A percentile compares a stretch with the other conserved stretches of the same genome.
phyloP scores from a whole-genome alignment of 179 eudicot genomes.

The Heliamphora pulchella region DNA sequence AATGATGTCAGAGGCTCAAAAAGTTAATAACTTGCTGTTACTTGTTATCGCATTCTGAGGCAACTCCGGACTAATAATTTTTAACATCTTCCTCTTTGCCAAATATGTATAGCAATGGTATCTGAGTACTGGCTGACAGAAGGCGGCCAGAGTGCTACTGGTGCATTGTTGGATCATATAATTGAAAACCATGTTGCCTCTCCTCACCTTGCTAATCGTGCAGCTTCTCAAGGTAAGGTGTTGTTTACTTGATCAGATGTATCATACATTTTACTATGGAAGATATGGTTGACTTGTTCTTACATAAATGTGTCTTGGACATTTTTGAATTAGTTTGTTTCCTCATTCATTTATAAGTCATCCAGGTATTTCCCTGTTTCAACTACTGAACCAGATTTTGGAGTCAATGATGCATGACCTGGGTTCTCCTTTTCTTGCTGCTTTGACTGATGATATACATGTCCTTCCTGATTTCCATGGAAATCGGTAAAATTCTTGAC shows the following conservation, averaged over 20 bases:
- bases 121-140: slow-evolving; percentile 96
- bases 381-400: slow-evolving; percentile 64
- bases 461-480: slow-evolving; percentile 97
- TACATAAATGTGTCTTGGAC: background rate
- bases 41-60: background rate
- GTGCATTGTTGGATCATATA: slow-evolving; percentile 77
- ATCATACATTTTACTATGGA: background rate
- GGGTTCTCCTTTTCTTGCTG: slow-evolving; percentile 59
- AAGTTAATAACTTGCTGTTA: background rate
- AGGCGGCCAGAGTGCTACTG: slow-evolving; percentile 99
- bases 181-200: slow-evolving; percentile 82
- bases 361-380: slow-evolving; percentile 61
- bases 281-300: background rate
- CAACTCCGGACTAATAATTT: slow-evolving; percentile 7
- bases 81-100: background rate
- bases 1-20: background rate
- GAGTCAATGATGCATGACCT: slow-evolving; percentile 55
- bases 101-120: slow-evolving; percentile 61
- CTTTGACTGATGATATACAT: slow-evolving; percentile 77
- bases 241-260: slow-evolving; percentile 7
- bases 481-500: slow-evolving; percentile 51
- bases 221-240: slow-evolving; percentile 80
- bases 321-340: background rate
- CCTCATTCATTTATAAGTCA: background rate
- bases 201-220: slow-evolving; percentile 77